Conservation (phyloP, 352 stramenopile genomes). For the Albugo laibachii region DNA sequence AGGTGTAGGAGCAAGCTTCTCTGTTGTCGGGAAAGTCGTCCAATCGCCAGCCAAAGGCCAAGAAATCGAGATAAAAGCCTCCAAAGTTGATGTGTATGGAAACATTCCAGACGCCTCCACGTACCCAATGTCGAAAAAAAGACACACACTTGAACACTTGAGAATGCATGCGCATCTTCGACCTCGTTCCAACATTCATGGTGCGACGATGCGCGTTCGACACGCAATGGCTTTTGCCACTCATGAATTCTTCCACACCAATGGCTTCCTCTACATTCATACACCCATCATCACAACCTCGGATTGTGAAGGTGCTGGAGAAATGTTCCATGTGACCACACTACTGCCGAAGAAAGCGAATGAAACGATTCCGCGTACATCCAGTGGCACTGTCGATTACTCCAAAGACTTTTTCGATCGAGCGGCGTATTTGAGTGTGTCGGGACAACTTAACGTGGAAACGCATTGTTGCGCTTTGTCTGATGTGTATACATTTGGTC, state of each 20-base stretch:
- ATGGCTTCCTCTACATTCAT: constrained; percentile 89
- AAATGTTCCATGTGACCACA: constrained; percentile 92
- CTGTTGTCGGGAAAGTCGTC: constrained; percentile 69
- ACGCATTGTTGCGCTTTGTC: constrained; percentile 80
- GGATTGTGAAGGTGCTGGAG: constrained; percentile 95
- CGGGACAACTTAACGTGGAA: constrained; percentile 94
- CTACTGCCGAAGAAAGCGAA: constrained; percentile 68
- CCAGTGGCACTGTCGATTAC: constrained; percentile 69
- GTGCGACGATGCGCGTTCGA: constrained; percentile 81
- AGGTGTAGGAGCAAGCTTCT: constrained; percentile 72
- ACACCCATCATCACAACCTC: constrained; percentile 90
- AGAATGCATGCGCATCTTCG: constrained; percentile 85
- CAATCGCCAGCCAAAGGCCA: constrained; percentile 80
- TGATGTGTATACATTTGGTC: constrained; percentile 96
- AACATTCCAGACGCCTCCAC: constrained; percentile 60
- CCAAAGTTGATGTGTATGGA: constrained; percentile 70
- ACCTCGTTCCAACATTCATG: constrained; percentile 81
- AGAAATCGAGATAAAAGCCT: constrained; percentile 83
- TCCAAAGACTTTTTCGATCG: constrained; percentile 83
- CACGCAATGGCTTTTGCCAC: constrained; percentile 86
- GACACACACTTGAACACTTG: constrained; percentile 86
- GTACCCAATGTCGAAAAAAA: constrained; percentile 89
- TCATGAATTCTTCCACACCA: constrained; percentile 86
- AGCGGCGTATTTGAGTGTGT: constrained; percentile 83
- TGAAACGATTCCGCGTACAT: constrained; percentile 37